Percentiles rank a stretch among this genome's conserved stretches.
phyloP scores from a whole-genome alignment of 116 monocot genomes.

The Posidonia oceanica region DNA sequence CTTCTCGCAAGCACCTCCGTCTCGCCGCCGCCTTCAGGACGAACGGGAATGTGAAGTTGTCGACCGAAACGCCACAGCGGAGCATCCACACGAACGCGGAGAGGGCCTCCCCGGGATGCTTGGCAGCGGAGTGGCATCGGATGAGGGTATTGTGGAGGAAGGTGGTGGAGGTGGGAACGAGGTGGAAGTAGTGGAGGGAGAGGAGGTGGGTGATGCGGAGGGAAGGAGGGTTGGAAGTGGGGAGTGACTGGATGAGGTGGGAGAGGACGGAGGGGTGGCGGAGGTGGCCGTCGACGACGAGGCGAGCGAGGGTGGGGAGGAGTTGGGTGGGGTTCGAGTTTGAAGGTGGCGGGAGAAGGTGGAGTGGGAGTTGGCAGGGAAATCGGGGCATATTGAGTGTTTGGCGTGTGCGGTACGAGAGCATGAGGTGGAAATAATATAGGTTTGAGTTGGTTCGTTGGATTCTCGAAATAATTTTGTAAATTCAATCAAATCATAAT shows the following conservation, averaged over 20 bases:
- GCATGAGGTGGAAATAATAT: too few species aligned
- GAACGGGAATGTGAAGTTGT: constrained; percentile 59
- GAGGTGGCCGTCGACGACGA: constrained; percentile 7
- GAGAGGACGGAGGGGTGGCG: constrained; percentile 2
- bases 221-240: constrained; percentile 6
- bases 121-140: constrained; percentile 21
- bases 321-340: neutral
- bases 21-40: constrained; percentile 23
- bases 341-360: neutral
- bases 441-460: too few species aligned
- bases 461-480: too few species aligned
- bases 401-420: too few species aligned
- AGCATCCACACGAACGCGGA: constrained; percentile 25
- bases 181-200: constrained; percentile 33
- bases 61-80: constrained; percentile 16
- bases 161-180: constrained; percentile 28
- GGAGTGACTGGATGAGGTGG: constrained; percentile 7
- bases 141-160: constrained; percentile 54
- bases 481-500: too few species aligned
- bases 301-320: constrained; percentile 10
- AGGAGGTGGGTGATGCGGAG: constrained; percentile 24
- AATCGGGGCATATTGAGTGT: too few species aligned
- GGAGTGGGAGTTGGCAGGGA: neutral
- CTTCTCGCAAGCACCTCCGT: constrained; percentile 8
- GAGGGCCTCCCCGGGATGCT: constrained; percentile 22